Evolutionary conservation across 2,329 filamentous ascomycete genomes (phyloP).

Genomic region (Neonectria coccinea): DNA sequence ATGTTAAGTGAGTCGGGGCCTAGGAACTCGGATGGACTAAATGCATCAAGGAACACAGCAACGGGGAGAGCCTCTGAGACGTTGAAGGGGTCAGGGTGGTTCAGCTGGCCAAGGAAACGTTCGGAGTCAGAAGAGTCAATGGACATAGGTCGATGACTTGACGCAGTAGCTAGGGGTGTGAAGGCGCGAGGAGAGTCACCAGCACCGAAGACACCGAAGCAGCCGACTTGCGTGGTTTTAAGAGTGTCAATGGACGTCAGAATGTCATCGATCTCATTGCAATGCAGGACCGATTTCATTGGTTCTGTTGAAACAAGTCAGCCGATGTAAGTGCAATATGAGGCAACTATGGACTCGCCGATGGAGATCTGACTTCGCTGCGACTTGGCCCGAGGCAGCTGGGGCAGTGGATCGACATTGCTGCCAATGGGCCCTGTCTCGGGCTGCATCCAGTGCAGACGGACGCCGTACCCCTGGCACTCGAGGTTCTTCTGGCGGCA

Average conservation of each 20-base stretch:
- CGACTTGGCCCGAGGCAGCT: conserved; percentile 19
- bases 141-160: conserved; percentile 12
- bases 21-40: conserved; percentile 16
- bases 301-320: conserved; percentile 17
- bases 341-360: conserved; percentile 2
- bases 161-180: background rate
- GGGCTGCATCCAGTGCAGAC: conserved; percentile 45
- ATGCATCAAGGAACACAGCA: conserved; percentile 18
- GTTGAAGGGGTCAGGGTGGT: conserved; percentile 10
- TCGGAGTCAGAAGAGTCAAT: conserved; percentile 22
- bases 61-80: conserved; percentile 20
- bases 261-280: conserved; percentile 22
- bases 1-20: conserved; percentile 12
- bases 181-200: background rate
- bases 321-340: background rate
- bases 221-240: conserved; percentile 5
- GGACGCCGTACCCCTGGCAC: conserved; percentile 49
- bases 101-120: conserved; percentile 9
- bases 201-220: conserved; percentile 23
- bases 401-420: conserved; percentile 14
- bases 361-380: conserved; percentile 27
- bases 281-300: conserved; percentile 13
- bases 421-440: conserved; percentile 16
- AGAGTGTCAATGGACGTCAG: conserved; percentile 21
- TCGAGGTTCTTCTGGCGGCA: conserved; percentile 46